Conservation (phyloP, 2,329 filamentous ascomycete genomes). For the Cryphonectria radicalis region DNA sequence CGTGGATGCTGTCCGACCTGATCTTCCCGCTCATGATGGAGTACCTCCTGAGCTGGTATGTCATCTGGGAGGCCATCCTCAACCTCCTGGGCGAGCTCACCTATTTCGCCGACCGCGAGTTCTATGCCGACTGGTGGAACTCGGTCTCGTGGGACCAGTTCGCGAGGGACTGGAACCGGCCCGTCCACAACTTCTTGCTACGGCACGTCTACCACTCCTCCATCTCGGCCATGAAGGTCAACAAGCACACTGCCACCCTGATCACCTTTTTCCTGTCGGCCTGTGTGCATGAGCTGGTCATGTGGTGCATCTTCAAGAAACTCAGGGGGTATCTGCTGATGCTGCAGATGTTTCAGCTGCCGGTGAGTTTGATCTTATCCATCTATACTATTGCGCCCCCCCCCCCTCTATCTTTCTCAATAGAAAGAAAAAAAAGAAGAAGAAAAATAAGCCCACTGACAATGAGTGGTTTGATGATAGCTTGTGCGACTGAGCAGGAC, state of each 20-base stretch:
- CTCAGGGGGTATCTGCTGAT: constrained; percentile 73
- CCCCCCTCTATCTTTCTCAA: too few relatives aligned
- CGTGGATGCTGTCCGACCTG: constrained; percentile 75
- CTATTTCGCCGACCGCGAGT: constrained; percentile 75
- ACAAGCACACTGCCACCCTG: constrained; percentile 72
- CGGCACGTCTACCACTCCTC: constrained; percentile 80
- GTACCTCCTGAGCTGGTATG: constrained; percentile 77
- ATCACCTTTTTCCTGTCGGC: constrained; percentile 76
- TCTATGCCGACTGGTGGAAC: constrained; percentile 71
- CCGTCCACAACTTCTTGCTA: constrained; percentile 77
- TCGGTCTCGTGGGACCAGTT: constrained; percentile 74
- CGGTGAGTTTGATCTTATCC: constrained; percentile 45
- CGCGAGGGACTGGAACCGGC: constrained; percentile 78
- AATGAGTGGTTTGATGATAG: constrained; percentile 34
- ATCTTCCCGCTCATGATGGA: constrained; percentile 81
- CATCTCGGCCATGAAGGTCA: constrained; percentile 73
- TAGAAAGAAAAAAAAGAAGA: too few relatives aligned
- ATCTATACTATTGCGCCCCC: not conserved
- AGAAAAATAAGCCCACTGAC: too few relatives aligned
- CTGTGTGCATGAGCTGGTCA: constrained; percentile 74
- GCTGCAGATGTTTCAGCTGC: constrained; percentile 76
- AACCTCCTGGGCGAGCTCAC: constrained; percentile 80
- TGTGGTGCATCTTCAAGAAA: constrained; percentile 82
- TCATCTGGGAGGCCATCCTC: constrained; percentile 78
- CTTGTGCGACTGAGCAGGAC: constrained; percentile 70